phyloP scores from a whole-genome alignment of 139 green algal genomes.

The Coccomyxa sp. region DNA sequence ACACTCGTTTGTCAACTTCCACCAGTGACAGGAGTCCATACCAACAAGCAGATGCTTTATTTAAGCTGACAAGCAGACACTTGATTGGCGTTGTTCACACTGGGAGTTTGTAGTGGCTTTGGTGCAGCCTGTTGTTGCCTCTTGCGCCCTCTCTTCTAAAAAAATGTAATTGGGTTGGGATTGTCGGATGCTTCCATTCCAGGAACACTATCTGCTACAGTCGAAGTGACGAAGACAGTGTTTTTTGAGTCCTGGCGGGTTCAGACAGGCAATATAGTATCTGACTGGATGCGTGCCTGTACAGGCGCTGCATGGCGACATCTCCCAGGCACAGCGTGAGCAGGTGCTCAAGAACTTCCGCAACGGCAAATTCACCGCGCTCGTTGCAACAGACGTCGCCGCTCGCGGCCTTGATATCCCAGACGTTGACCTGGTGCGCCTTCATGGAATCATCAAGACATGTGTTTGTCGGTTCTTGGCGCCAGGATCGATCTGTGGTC shows the following conservation, averaged over 20 bases:
- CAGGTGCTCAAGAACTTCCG: conserved; percentile 84
- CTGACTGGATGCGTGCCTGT: not conserved
- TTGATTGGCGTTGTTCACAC: no score
- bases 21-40: not conserved
- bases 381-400: conserved; percentile 96
- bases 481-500: no score
- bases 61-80: no score
- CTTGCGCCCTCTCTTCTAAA: no score
- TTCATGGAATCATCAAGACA: not conserved
- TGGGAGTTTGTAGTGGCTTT: no score
- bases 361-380: conserved; percentile 48
- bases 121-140: no score
- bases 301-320: conserved; percentile 69
- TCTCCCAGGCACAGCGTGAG: conserved; percentile 44
- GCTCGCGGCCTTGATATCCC: conserved; percentile 93
- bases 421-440: conserved; percentile 59
- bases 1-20: not conserved
- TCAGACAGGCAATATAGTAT: not conserved
- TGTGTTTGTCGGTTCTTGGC: no score
- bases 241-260: no score
- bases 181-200: no score
- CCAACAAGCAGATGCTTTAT: not conserved
- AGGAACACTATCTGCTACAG: no score
- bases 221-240: no score
- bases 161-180: no score